These are phyloP conservation scores for Phytophthora sojae DNA, from an alignment of 352 stramenopile genomes.

Conservation along the genomic window DNA sequence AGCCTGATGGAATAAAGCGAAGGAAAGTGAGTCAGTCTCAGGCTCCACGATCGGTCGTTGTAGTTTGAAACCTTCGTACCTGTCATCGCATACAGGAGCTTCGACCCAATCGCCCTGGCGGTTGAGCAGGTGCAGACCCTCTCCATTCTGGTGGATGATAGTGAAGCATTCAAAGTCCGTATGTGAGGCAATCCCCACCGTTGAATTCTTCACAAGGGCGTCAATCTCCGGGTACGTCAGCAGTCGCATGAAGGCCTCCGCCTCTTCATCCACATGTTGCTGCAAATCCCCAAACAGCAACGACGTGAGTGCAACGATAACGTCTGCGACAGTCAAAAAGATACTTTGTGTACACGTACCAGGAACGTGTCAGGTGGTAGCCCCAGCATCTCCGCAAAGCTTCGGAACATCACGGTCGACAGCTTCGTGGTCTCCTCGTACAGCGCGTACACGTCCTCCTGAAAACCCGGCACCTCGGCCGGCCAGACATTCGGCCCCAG, in stretches of 20 bases:
- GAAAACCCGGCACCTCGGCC: slow-evolving; percentile 63
- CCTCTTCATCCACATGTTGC: slow-evolving; percentile 75
- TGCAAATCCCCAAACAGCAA: slow-evolving; percentile 36
- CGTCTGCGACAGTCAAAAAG: slow-evolving; percentile 4
- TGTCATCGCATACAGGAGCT: slow-evolving; percentile 72
- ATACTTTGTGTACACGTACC: slow-evolving; percentile 29
- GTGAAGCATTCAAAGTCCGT: slow-evolving; percentile 90
- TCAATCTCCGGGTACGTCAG: slow-evolving; percentile 75
- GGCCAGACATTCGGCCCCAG: slow-evolving; percentile 85
- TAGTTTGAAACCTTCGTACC: slow-evolving; percentile 27
- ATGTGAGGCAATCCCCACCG: slow-evolving; percentile 82
- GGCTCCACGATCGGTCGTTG: not conserved
- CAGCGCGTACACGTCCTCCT: slow-evolving; percentile 70
- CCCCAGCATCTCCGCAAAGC: slow-evolving; percentile 84
- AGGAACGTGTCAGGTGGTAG: slow-evolving; percentile 68
- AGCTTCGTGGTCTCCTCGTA: slow-evolving; percentile 81
- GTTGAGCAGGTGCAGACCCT: slow-evolving; percentile 71
- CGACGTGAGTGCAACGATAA: slow-evolving; percentile 12
- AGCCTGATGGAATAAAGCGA: slow-evolving; percentile 32
- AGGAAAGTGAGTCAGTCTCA: not conserved
- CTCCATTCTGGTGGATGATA: slow-evolving; percentile 85
- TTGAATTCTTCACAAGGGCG: slow-evolving; percentile 57
- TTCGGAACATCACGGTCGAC: slow-evolving; percentile 71
- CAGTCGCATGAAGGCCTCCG: slow-evolving; percentile 81
- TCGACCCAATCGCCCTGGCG: slow-evolving; percentile 72